Base-by-base conservation (phyloP, 352 stramenopile species). In the Peronospora tabacina region DNA sequence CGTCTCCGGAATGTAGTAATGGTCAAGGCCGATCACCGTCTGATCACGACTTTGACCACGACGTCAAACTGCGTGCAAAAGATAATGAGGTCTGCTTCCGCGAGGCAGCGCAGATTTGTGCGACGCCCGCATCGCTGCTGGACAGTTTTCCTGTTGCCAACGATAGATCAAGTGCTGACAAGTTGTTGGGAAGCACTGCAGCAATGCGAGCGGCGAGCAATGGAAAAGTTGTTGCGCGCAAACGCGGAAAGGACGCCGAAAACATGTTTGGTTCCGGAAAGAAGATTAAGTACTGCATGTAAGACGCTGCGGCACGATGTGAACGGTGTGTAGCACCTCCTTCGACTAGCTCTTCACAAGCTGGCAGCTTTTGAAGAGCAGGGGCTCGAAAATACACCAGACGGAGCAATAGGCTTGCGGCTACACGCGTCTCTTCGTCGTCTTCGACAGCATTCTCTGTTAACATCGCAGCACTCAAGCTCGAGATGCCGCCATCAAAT, bases 81-180 rank as follows among this genome's bases (percentile, higher is more conserved):
- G 63, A 55, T 49, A 70, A 56, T 53, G 65, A 79, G 26, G 71
- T 77, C 49, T 79, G 71, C 26, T 68, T 68, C 13, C 71, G 71
- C 40, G 71, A 82, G 44, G 69, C 56, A 7, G 63, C 68, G 16
- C 68, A 67, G 29, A 50, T 77, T 53, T 66, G 60, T 38, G 64
- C 59, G 29, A 65, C 64, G 46, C 53, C 55, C 26, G 50, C 62
- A 44, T 63, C 61, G 53, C 49, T 74, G 55, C 40, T 79, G 52
- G 71, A 76, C 55, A 74, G 66, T 50, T 79, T 75, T 51, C 63
- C 68, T 55, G 64, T 73, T 68, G 66, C 62, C 68, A 82, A 78
- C 71, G 64, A 76, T 71, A 77, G 71, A 77, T 82, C 71, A 82
- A 82, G 71, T 82, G 71, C 71, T 82, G 71, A 82, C 71, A 75